Base-by-base conservation (phyloP, 1,284 basidiomycete species). In the Pseudozyma pruni region DNA sequence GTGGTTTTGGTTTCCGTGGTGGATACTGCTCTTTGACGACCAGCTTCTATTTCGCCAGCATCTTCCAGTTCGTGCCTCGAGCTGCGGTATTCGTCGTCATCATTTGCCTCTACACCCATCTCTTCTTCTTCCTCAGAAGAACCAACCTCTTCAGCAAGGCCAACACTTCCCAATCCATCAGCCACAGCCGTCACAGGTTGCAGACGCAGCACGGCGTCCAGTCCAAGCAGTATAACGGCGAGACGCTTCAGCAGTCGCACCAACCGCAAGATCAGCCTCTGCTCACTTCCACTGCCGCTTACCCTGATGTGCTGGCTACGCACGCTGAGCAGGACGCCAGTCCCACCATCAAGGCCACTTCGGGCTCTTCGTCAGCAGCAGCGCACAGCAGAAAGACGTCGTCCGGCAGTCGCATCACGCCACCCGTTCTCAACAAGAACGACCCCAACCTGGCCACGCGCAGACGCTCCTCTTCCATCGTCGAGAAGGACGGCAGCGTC, bases 91-190 rank as follows among this genome's bases (percentile, higher is more conserved):
- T 77, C 22, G 31, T 70, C 39, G 58, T 75, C 59, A 75, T 73
- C 31, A 20, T 79, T 19, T 55, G 67, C 45, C 73, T 79, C 41
- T 79, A 79, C 50, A 77, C 76, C 23, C 76, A 77, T 23, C 74
- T 79, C 57, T 79, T 79, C 58, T 76, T 79, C 68, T 79, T 79
- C 63, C 52, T 79, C 2, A 56, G 76, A 19, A 48, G 76, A 14
- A 76, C 74, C 16, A 77, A 74, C 38, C 57, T 79, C 20, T 77
- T 77, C 51, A 68, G 57, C 53, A 68, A 56, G 22, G 61, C 56
- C 6, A 51, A 53, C 44, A 29, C 34, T 19, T 53, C 57, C 40
- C 49, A 55, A 33, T 59, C 53, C 34, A 19, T 58, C 54, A 58
- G 46, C 46, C 43, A 45, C 23, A 57, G 43, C 37, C 44, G 38